Evolutionary conservation across 2,329 filamentous ascomycete genomes (phyloP), one percentile per base, ranked within the genome.

Genomic region (Aspergillus caelatus): DNA sequence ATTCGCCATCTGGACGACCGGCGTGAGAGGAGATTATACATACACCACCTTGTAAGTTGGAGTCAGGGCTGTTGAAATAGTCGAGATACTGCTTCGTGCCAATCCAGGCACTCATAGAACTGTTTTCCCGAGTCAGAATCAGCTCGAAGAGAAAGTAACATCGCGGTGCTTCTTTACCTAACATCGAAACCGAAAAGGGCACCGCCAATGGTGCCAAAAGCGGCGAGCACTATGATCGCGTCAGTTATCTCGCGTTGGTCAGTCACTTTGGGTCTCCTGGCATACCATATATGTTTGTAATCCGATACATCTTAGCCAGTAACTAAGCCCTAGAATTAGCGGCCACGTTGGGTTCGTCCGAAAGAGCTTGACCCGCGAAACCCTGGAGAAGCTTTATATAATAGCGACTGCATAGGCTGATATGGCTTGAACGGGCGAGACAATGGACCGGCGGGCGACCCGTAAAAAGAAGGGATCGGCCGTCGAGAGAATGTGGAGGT

Each of bases 121-220:
- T 77, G 32, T 39, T 23, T 21, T 23, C 10, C 8, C 14, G 9
- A 21, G 65, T 64, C 55, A 60, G 34, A 52, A 46, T 45, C n/a
- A 21, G 5, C 19, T 52, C n/a, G 14, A 12, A 10, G 19, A 26
- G 34, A 23, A 5, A 46, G 10, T 23, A 34, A 11, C 80, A 79
- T 10, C 14, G 28, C 10, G 10, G 5, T 16, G 82, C 84, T 16
- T 28, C 45, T 14, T 19, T 82, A 86, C 64, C 79, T 82, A 63
- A 87, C 84, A 76, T 87, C 85, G 71, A 87, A 88, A 46, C 85
- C 85, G 69, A 87, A 87, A 23, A 86, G 75, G 11, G 80, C 83
- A 72, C 84, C 85, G 46, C 85, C 85, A 67, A 86, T 82, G 58
- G 85, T 83, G 70, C 84, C 81, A 73, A 87, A 85, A 64, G 81